Evolutionary conservation across 768 basidiomycete genomes (phyloP), one percentile per base, ranked within the genome.

Genomic region (Mycena kentingensis): DNA sequence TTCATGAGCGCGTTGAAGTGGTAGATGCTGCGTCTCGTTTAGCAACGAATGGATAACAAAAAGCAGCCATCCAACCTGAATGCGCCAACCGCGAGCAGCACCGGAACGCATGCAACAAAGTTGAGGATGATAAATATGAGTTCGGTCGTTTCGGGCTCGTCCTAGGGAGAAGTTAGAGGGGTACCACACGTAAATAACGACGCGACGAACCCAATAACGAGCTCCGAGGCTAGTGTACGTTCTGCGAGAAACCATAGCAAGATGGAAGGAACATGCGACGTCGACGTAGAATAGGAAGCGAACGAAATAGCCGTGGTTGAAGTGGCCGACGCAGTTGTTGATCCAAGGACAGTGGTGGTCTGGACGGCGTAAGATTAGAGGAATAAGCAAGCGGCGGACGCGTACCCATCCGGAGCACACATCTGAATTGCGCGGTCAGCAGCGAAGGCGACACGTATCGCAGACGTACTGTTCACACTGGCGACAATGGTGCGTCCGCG

Each of bases 281-380:
- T 97, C 92, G 46, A 98, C 94, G 60, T 79, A 96, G 70, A 95
- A 88, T 1, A 98, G 80, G 73, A 98, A 98, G 18, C 94, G 88
- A 46, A 97, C 73, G 61, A 93, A 93, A 69, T 90, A 80, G 1
- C 88, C 88, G 58, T 97, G 86, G 68, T 98, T 99, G 72, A 78
- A 83, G 67, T 93, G 87, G 1, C 97, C 97, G 57, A 99, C 88
- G 64, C 95, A 96, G 61, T 94, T 98, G 67, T 93, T 87, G 27
- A 93, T 83, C 93, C 91, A 95, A 6, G 91, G 92, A 66, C 91
- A 93, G 64, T 93, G 91, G 63, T 93, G 91, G 66, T 93, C 91
- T 92, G 35, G 13, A 2, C 29, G 12, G 35, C 3, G 18, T 59
- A 13, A 54, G 18, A 10, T 48, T 16, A 35, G 57, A 31, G 38